Evolutionary conservation across 2,329 filamentous ascomycete species (phyloP), one percentile per base, ranked within the genome.

Genomic region (Trichophaea hybrida): DNA sequence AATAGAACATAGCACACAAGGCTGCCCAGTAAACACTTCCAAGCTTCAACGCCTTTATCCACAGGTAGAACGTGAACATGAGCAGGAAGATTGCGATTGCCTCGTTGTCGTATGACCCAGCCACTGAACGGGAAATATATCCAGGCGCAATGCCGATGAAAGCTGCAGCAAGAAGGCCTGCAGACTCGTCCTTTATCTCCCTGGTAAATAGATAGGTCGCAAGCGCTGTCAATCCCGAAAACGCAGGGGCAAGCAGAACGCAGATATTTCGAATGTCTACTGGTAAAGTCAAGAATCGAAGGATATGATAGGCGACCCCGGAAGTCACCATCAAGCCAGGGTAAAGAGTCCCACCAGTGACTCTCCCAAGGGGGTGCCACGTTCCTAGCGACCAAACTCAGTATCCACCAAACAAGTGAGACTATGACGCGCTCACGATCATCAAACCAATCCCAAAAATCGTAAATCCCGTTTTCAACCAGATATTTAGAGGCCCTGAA

Each of bases 401-500:
- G 65, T 58, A 57, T 61, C 58, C 55, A 63, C 57, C 48, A 37
- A 58, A 8, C 17, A 46, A 12, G 33, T 52, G 24, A 24, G 13
- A 10, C 8, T 59, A 50, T 57, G 33, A 49, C 34, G 38, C 35
- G 72, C 81, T 65, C 77, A 84, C 93, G 84, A 78, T 98, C 93
- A 75, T 98, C 93, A 71, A 98, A 98, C 93, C 93, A 98, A 74
- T 98, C 91, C 93, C 93, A 98, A 73, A 98, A 98, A 74, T 86
- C 89, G 74, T 95, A 94, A 76, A 98, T 97, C 69, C 93, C 93
- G 83, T 98, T 82, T 71, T 91, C 82, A 59, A 98, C 88, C 59
- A 98, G 81, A 71, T 98, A 97, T 75, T 97, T 97, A 59, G 93
- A 97, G 67, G 93, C 93, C 74, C 93, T 81, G 75, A 98, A 98